Conservation (phyloP, 2,329 filamentous ascomycete genomes). For the Shiraia bambusicola region DNA sequence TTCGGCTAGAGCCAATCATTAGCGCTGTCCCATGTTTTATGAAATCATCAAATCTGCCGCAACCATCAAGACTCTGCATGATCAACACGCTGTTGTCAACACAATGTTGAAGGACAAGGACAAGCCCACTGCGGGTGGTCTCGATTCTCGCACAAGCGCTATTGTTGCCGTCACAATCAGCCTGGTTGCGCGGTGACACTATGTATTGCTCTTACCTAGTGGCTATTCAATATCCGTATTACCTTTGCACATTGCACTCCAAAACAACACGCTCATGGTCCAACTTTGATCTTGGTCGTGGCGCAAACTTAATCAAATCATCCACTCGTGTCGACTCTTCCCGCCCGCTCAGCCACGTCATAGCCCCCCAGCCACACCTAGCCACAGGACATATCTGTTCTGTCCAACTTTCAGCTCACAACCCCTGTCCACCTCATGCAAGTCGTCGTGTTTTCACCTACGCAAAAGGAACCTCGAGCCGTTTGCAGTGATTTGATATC, state of each 20-base stretch:
- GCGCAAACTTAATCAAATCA: no score
- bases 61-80: no score
- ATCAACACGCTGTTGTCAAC: no score
- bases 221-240: no score
- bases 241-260: no score
- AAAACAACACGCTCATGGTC: no score
- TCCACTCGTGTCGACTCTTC: no score
- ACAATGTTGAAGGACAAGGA: no score
- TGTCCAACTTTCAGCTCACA: constrained; percentile 1
- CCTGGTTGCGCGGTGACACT: neutral
- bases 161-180: constrained; percentile 1
- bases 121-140: neutral
- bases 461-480: neutral
- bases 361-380: neutral
- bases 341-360: no score
- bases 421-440: constrained; percentile 3
- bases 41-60: neutral
- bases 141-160: constrained; percentile 2
- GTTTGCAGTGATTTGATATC: neutral
- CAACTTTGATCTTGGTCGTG: no score
- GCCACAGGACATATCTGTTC: neutral
- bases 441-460: neutral
- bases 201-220: neutral
- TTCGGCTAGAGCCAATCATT: no score
- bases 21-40: neutral